Conservation (phyloP, 257 asterid species). For the Catharanthus roseus region DNA sequence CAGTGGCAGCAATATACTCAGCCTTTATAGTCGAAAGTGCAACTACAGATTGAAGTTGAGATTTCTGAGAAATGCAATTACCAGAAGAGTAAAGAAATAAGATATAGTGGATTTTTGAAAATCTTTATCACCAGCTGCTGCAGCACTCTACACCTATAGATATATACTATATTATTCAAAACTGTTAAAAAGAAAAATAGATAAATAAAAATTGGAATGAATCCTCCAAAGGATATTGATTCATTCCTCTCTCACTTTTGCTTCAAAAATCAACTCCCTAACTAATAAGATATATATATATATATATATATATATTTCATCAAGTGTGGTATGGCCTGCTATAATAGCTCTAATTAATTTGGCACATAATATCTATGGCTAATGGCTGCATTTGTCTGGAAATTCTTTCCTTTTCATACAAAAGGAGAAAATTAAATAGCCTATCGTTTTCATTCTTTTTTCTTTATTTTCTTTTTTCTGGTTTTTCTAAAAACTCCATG, state of each 20-base stretch:
- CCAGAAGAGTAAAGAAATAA: too few species aligned
- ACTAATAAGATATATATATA: background rate
- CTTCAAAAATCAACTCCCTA: background rate
- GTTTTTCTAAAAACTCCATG: too few species aligned
- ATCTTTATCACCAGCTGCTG: too few species aligned
- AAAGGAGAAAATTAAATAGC: background rate
- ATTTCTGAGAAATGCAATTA: too few species aligned
- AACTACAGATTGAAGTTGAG: too few species aligned
- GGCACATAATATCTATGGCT: background rate
- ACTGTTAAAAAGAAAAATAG: background rate
- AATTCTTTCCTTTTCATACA: background rate
- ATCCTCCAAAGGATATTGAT: too few species aligned
- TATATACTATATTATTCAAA: background rate
- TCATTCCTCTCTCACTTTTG: too few species aligned
- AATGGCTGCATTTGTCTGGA: background rate
- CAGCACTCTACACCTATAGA: conserved; percentile 3
- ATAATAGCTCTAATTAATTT: background rate
- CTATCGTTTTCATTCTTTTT: background rate
- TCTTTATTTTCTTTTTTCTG: too few species aligned
- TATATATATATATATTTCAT: too few species aligned
- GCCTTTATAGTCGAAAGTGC: too few species aligned
- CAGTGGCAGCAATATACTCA: too few species aligned
- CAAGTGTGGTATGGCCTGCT: background rate
- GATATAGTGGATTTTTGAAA: too few species aligned
- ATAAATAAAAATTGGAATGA: conserved; percentile 3